Percentiles rank a stretch among this genome's conserved stretches.
phyloP scores from a whole-genome alignment of 1,284 basidiomycete species.

The Leucoagaricus sp. region DNA sequence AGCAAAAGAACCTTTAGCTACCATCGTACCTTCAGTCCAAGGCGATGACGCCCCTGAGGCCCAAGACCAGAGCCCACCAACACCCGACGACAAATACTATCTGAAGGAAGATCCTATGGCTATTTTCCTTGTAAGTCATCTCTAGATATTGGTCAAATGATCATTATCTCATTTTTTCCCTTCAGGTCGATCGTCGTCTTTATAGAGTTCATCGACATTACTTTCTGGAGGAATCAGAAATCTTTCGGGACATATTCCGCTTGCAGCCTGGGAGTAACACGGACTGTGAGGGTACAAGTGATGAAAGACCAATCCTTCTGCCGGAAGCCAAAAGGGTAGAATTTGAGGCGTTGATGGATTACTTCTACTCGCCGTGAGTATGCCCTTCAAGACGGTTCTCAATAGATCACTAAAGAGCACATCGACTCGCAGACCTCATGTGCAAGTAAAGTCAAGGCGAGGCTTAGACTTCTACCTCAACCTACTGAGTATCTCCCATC shows the following conservation, averaged over 20 bases:
- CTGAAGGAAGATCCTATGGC: conserved; percentile 15
- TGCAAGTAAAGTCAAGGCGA: background rate
- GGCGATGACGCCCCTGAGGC: too few species aligned
- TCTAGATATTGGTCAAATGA: background rate
- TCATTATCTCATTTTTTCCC: background rate
- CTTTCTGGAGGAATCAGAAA: conserved; percentile 35
- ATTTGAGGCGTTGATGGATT: conserved; percentile 36
- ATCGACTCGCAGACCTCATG: background rate
- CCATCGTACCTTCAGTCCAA: too few species aligned
- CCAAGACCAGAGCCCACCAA: too few species aligned
- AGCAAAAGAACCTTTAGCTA: too few species aligned
- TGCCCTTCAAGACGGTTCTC: background rate
- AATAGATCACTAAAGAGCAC: background rate
- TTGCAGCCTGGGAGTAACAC: conserved; percentile 17
- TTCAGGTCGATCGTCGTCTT: conserved; percentile 33
- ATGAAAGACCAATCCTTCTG: conserved; percentile 32
- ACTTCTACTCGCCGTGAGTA: conserved; percentile 27
- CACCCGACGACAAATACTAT: background rate
- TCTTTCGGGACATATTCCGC: conserved; percentile 33
- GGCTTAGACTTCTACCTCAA: conserved; percentile 15
- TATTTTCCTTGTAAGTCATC: conserved; percentile 21
- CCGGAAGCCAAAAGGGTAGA: conserved; percentile 26
- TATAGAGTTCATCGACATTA: conserved; percentile 39
- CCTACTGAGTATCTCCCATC: conserved; percentile 37
- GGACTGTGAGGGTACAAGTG: conserved; percentile 21